Conservation (phyloP, 2,329 filamentous ascomycete genomes). For the Diplodia sapinea region DNA sequence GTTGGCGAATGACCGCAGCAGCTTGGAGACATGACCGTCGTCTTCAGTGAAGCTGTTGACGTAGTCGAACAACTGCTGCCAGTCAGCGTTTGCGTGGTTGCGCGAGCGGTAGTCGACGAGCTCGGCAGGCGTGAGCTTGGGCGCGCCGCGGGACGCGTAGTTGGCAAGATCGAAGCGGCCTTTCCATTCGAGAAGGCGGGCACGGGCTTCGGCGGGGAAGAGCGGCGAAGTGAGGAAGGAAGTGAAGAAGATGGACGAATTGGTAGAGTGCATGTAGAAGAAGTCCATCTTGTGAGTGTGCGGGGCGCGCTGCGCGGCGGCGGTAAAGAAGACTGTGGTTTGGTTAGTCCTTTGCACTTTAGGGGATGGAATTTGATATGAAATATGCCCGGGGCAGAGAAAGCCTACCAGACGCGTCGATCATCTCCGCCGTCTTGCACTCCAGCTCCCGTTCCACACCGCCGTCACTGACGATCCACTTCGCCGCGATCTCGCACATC, state of each 20-base stretch:
- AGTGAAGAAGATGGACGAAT: slow-evolving; percentile 74
- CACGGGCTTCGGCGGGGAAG: slow-evolving; percentile 66
- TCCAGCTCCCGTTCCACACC: slow-evolving; percentile 60
- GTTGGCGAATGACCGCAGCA: slow-evolving; percentile 71
- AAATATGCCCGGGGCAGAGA: not conserved
- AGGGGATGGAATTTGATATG: not conserved
- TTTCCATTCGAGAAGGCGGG: slow-evolving; percentile 80
- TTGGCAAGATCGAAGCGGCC: slow-evolving; percentile 74
- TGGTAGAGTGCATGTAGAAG: slow-evolving; percentile 80
- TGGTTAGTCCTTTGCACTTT: not conserved
- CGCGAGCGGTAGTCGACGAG: not conserved
- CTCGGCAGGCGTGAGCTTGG: slow-evolving; percentile 59
- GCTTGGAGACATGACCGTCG: slow-evolving; percentile 82
- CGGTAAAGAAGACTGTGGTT: slow-evolving; percentile 59
- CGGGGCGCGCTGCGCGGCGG: slow-evolving; percentile 66
- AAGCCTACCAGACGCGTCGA: slow-evolving; percentile 63
- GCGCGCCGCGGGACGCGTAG: slow-evolving; percentile 72
- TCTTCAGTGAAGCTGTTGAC: slow-evolving; percentile 60
- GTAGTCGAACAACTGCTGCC: slow-evolving; percentile 54
- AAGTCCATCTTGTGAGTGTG: slow-evolving; percentile 81
- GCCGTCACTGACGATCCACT: slow-evolving; percentile 55
- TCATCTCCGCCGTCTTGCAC: slow-evolving; percentile 69
- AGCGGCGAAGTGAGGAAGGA: slow-evolving; percentile 65
- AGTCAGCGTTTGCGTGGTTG: slow-evolving; percentile 41
- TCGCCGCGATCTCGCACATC: slow-evolving; percentile 65